Percentiles rank a stretch among this genome's conserved stretches.
These are phyloP conservation scores for Beta vulgaris DNA, from an alignment of 148 eudicot species.

Conservation along the genomic window DNA sequence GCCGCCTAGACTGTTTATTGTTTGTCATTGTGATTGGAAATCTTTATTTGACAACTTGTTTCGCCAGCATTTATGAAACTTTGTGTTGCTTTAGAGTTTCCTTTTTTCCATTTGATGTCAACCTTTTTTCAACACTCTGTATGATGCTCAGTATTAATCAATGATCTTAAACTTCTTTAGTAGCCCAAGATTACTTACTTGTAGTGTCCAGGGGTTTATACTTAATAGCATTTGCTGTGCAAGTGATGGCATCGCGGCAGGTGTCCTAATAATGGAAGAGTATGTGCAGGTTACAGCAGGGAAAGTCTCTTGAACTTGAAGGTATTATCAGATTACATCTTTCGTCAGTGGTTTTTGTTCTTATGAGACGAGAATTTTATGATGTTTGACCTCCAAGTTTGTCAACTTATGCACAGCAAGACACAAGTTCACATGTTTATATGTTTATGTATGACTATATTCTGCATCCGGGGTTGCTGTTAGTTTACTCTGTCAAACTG, in stretches of 20 bases:
- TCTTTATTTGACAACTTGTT: too few species aligned
- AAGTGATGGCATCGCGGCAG: neutral
- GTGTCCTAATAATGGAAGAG: neutral
- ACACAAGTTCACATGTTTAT: neutral
- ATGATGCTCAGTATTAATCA: too few species aligned
- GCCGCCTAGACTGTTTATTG: too few species aligned
- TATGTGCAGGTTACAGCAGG: neutral
- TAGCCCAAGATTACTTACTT: too few species aligned
- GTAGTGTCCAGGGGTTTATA: neutral
- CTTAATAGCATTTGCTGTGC: neutral
- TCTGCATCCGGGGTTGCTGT: too few species aligned
- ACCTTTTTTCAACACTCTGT: too few species aligned
- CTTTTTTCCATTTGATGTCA: too few species aligned
- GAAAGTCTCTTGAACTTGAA: neutral
- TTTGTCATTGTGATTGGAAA: too few species aligned
- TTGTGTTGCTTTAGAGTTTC: too few species aligned
- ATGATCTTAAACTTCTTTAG: too few species aligned
- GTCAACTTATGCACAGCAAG: neutral
- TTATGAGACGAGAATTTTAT: too few species aligned
- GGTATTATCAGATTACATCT: neutral
- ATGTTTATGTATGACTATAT: neutral
- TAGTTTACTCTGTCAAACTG: neutral
- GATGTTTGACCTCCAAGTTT: neutral
- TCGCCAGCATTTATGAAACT: too few species aligned
- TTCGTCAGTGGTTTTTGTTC: neutral